Evolutionary conservation across 1,139 yeast genomes (phyloP).

Genomic region (Magnusiomyces suaveolens): DNA sequence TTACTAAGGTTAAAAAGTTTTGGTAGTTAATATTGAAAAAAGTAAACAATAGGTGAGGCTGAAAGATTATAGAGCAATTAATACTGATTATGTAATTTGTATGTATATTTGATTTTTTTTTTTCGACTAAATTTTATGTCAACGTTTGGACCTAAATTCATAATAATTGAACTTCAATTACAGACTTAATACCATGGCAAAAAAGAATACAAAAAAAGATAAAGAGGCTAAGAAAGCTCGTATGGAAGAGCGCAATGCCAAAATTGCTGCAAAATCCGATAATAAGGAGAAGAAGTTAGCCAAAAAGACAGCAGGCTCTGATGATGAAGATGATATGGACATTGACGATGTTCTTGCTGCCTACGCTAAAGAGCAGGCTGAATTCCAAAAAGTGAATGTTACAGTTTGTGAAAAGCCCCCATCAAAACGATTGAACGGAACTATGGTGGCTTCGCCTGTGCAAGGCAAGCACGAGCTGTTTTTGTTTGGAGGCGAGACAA

Average conservation of each 20-base stretch:
- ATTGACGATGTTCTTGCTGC: slow-evolving; percentile 75
- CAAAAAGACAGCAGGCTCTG: slow-evolving; percentile 55
- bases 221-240: slow-evolving; percentile 88
- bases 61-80: too few relatives aligned
- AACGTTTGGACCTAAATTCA: background rate
- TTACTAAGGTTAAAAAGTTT: too few relatives aligned
- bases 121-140: background rate
- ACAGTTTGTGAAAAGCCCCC: slow-evolving; percentile 49
- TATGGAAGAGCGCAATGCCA: slow-evolving; percentile 72
- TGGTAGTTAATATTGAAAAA: too few relatives aligned
- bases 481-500: slow-evolving; percentile 82
- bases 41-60: too few relatives aligned
- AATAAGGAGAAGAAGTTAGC: slow-evolving; percentile 63
- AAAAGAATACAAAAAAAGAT: slow-evolving; percentile 78
- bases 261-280: slow-evolving; percentile 65
- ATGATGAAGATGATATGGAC: slow-evolving; percentile 78
- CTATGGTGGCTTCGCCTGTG: slow-evolving; percentile 66
- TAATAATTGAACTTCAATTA: background rate
- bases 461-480: slow-evolving; percentile 70
- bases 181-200: slow-evolving; percentile 58
- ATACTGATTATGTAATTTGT: too few relatives aligned
- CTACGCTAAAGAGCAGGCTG: slow-evolving; percentile 62
- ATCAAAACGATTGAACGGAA: slow-evolving; percentile 57
- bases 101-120: too few relatives aligned
- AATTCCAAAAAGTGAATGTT: slow-evolving; percentile 60